phyloP scores from a whole-genome alignment of 306 rosid genomes.

The Corylus heterophylla region DNA sequence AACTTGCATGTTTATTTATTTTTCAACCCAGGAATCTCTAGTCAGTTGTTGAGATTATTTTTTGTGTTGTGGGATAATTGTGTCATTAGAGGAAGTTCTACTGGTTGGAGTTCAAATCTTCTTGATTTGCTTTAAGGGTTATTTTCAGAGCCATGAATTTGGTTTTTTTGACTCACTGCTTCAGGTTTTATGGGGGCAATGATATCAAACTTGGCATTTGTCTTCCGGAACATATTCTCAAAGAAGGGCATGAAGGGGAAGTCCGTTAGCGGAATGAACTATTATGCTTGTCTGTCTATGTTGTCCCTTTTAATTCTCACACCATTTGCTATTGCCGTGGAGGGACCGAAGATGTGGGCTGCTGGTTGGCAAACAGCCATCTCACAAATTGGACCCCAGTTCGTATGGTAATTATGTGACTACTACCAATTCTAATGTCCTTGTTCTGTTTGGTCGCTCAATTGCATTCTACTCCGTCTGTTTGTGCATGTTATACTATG shows the following conservation, averaged over 20 bases:
- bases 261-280: slow-evolving; percentile 94
- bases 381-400: slow-evolving; percentile 74
- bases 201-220: slow-evolving; percentile 93
- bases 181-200: slow-evolving; percentile 97
- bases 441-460: slow-evolving; percentile 2
- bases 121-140: not conserved
- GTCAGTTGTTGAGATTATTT: not conserved
- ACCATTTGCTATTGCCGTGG: slow-evolving; percentile 89
- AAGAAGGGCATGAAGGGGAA: slow-evolving; percentile 93
- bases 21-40: not conserved
- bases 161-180: slow-evolving; percentile 6
- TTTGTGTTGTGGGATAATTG: not conserved
- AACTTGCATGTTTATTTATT: not conserved
- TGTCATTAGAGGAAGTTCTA: slow-evolving; percentile 4
- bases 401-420: slow-evolving; percentile 60
- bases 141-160: slow-evolving; percentile 17
- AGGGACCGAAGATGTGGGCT: slow-evolving; percentile 91
- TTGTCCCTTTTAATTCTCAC: slow-evolving; percentile 74
- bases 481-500: slow-evolving; percentile 1
- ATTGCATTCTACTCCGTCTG: not conserved
- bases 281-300: slow-evolving; percentile 85
- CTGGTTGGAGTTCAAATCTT: not conserved
- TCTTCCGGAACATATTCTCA: slow-evolving; percentile 83
- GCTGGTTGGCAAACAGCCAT: slow-evolving; percentile 72
- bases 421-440: not conserved